A percentile compares a stretch with the other conserved stretches of the same genome.
These are phyloP conservation scores for Gossypium schwendimanii DNA, from an alignment of 441 rosid genomes.

Conservation along the genomic window DNA sequence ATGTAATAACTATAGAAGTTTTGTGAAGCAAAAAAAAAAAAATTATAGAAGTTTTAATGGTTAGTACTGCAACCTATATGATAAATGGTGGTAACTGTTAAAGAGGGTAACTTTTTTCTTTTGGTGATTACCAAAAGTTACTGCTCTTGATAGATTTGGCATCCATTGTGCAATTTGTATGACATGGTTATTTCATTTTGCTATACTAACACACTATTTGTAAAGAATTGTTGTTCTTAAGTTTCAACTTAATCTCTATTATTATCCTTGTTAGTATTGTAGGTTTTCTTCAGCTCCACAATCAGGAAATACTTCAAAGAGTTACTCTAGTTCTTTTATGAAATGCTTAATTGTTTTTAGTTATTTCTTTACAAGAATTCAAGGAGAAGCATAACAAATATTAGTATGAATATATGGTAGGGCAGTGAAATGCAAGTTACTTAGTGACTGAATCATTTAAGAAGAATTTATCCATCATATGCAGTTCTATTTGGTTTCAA, in stretches of 20 bases:
- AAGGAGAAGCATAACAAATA: conserved; percentile 2
- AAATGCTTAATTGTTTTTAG: not conserved
- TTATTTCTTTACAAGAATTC: not conserved
- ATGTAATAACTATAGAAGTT: not conserved
- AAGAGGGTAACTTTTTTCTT: not conserved
- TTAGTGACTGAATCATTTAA: not conserved
- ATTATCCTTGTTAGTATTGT: not conserved
- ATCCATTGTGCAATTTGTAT: not conserved
- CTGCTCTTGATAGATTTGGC: not conserved
- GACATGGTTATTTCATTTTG: not conserved
- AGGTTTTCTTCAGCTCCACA: too few relatives aligned
- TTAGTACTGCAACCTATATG: not conserved
- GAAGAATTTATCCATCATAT: not conserved
- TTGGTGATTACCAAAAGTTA: not conserved
- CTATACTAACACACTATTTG: not conserved
- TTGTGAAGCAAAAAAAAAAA: not conserved
- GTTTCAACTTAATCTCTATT: not conserved
- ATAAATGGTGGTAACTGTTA: not conserved
- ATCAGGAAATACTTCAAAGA: not conserved
- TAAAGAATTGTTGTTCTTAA: not conserved
- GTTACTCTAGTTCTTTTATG: not conserved
- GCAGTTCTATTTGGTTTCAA: too few relatives aligned
- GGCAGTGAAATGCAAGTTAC: not conserved
- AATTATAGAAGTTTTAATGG: not conserved
- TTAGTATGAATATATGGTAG: not conserved